These are phyloP conservation scores for Trichoderma semiorbis DNA, from an alignment of 2,329 filamentous ascomycete species.

Conservation along the genomic window DNA sequence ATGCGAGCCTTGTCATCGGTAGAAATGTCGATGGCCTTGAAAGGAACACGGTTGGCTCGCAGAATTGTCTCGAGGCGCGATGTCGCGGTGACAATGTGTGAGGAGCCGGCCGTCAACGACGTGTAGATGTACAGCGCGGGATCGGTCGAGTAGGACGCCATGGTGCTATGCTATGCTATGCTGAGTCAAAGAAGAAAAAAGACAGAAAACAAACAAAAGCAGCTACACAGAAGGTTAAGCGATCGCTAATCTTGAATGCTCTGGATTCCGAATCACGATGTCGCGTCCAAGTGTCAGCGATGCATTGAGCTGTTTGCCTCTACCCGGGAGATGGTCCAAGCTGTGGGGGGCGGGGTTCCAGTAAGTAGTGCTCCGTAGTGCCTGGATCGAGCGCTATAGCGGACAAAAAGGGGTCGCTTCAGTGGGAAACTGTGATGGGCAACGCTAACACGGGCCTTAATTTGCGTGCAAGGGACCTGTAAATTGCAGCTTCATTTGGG, in stretches of 20 bases:
- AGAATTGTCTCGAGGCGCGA: constrained; percentile 95
- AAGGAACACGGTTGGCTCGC: constrained; percentile 89
- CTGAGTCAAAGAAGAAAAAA: not conserved
- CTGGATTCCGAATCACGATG: not conserved
- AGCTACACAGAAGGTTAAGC: constrained; percentile 2
- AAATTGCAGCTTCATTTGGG: constrained; percentile 11
- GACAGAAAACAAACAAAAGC: not conserved
- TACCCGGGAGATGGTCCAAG: constrained; percentile 12
- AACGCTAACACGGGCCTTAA: constrained; percentile 9
- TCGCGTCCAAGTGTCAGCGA: not conserved
- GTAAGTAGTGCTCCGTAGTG: not conserved
- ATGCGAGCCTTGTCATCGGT: constrained; percentile 85
- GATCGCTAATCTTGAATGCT: not conserved
- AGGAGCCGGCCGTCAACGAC: constrained; percentile 90
- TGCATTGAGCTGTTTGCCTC: not conserved
- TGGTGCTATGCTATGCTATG: constrained; percentile 21
- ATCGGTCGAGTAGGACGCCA: constrained; percentile 54
- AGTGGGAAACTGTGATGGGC: constrained; percentile 2
- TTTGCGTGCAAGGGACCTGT: constrained; percentile 12
- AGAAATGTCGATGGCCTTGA: constrained; percentile 86
- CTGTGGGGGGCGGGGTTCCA: constrained; percentile 21
- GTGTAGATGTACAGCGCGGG: constrained; percentile 90
- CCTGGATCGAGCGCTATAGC: not conserved
- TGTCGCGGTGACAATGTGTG: constrained; percentile 93
- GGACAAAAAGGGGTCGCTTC: constrained; percentile 8